Percentiles rank a stretch among this genome's conserved stretches.
Conservation (phyloP, 1,284 basidiomycete species). For the Bondarzewia mesenterica region DNA sequence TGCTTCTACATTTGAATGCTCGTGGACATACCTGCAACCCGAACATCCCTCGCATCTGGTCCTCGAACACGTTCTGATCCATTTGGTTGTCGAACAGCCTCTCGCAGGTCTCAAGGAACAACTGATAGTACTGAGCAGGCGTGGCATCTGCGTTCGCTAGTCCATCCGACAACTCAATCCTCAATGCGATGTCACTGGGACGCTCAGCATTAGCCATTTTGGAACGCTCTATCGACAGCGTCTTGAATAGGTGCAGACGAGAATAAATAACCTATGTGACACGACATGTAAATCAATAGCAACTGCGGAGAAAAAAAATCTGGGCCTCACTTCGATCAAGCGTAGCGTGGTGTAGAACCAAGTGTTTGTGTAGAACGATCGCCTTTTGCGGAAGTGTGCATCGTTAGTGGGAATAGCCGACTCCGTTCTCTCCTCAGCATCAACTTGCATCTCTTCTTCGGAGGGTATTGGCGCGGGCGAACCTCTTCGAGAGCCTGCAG, state of each 20-base stretch:
- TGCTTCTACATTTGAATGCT: too few species aligned
- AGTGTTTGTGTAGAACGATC: slow-evolving; percentile 85
- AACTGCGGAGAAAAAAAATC: background rate
- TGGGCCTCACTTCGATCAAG: slow-evolving; percentile 61
- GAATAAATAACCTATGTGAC: slow-evolving; percentile 70
- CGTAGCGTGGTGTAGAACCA: slow-evolving; percentile 83
- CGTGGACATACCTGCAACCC: slow-evolving; percentile 55
- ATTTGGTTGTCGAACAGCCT: slow-evolving; percentile 89
- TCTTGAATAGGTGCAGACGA: slow-evolving; percentile 78
- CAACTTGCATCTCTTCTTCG: slow-evolving; percentile 7
- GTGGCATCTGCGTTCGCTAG: background rate
- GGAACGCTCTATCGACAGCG: slow-evolving; percentile 38
- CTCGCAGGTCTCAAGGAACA: slow-evolving; percentile 84
- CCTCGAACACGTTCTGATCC: slow-evolving; percentile 83
- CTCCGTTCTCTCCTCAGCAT: background rate
- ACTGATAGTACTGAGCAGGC: slow-evolving; percentile 65
- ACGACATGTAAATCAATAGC: background rate
- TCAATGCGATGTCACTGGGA: background rate
- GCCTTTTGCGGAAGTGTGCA: slow-evolving; percentile 15
- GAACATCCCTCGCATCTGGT: slow-evolving; percentile 87
- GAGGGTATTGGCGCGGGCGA: slow-evolving; percentile 47
- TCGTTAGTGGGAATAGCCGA: slow-evolving; percentile 1
- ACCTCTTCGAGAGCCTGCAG: slow-evolving; percentile 39
- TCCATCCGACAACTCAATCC: background rate
- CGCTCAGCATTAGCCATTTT: background rate